Base-by-base conservation (phyloP, 768 basidiomycete species). In the Dioszegia aurantiaca region DNA sequence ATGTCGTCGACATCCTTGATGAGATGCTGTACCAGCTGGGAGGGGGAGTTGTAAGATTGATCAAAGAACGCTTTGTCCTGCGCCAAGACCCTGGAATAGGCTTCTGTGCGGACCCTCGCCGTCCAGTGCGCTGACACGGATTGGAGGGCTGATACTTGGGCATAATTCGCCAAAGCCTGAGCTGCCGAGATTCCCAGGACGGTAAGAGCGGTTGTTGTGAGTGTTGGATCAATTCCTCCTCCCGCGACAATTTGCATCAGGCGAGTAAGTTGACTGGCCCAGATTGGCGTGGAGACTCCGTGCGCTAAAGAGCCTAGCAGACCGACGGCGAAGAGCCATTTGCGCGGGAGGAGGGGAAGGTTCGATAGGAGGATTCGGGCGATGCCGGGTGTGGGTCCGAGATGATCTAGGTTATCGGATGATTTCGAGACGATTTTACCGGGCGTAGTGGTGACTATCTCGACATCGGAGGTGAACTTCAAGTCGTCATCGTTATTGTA, bases 1-100 rank as follows among this genome's bases (percentile, higher is more conserved):
- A 91, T 88, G 67, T 97, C 95, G 60, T 97, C 90, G 0, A 84
- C 86, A 68, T 97, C 92, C 78, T 90, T 91, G 75, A 92, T 82
- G 47, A 97, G 79, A 11, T 83, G 78, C 72, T 91, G 88, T 11
- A 87, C 83, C 12, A 98, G 77, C 6, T 80, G 78, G 23, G 81
- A 77, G 0, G 88, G 79, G 4, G 80, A 75, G 76, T 90, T 84
- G 41, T 81, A 79, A 4, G 81, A 77, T 59, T 80, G 78, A 72
- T 97, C 93, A 75, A 94, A 97, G 84, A 86, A 99, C 30, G 80
- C 73, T 77, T 88, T 90, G 75, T 95, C 90, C 75, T 94, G 92
- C 14, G 77, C 69, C 37, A 98, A 78, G 14, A 97, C 79, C 30
- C 79, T 81, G 3, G 67, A 67, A 68, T 86, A 85, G 1, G 83